phyloP scores from a whole-genome alignment of 2,329 filamentous ascomycete genomes.

The Exophiala sideris region DNA sequence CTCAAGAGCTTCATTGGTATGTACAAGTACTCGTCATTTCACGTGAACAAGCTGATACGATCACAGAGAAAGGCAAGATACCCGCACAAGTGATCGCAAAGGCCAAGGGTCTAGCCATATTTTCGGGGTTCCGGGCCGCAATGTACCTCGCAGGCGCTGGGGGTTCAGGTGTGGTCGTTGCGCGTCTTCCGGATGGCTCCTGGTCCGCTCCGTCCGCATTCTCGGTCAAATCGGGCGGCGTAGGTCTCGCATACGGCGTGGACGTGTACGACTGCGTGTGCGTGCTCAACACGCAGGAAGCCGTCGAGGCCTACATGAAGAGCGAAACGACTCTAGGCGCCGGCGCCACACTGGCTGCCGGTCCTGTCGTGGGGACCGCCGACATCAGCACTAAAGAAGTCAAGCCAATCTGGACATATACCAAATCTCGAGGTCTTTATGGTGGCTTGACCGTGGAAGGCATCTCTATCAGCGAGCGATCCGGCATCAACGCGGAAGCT shows the following conservation, averaged over 20 bases:
- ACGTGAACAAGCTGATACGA: neutral
- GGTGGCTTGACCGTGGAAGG: conserved; percentile 19
- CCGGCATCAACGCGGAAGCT: conserved; percentile 7
- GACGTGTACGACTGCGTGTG: conserved; percentile 21
- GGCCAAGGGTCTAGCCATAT: conserved; percentile 18
- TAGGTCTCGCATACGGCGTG: conserved; percentile 15
- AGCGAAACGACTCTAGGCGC: conserved; percentile 9
- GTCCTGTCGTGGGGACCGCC: conserved; percentile 12
- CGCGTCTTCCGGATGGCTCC: conserved; percentile 18
- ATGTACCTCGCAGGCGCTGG: conserved; percentile 20
- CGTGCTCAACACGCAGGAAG: conserved; percentile 20
- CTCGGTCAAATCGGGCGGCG: conserved; percentile 8
- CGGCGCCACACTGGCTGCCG: conserved; percentile 10
- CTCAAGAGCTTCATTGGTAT: conserved; percentile 19
- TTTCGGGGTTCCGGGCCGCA: conserved; percentile 15
- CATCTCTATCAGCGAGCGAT: conserved; percentile 10
- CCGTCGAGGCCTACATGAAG: conserved; percentile 9
- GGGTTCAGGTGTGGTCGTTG: conserved; percentile 18
- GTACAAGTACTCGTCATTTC: neutral
- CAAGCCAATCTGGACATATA: conserved; percentile 20
- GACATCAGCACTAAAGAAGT: conserved; percentile 11
- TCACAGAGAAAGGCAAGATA: conserved; percentile 11
- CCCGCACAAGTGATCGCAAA: conserved; percentile 16
- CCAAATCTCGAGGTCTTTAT: conserved; percentile 15
- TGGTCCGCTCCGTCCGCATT: conserved; percentile 18